Evolutionary conservation across 1,284 basidiomycete genomes (phyloP).

Genomic region (Leccinum angustisporum): DNA sequence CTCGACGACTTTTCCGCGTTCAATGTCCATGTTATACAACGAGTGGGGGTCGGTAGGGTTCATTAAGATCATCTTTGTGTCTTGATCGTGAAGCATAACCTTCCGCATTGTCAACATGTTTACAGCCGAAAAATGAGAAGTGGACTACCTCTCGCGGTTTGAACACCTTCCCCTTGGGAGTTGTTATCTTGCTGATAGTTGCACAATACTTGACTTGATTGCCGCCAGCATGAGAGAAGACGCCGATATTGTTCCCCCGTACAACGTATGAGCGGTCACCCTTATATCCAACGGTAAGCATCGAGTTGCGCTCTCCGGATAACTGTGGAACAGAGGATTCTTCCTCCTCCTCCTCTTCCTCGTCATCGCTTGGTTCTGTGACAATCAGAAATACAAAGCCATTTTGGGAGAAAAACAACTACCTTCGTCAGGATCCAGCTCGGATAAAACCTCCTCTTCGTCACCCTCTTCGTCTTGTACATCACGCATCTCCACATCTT

Average conservation of each 20-base stretch:
- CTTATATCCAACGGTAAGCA: conserved; percentile 94
- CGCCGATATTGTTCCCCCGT: conserved; percentile 94
- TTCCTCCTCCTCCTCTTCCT: conserved; percentile 62
- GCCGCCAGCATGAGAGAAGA: conserved; percentile 86
- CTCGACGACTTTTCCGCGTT: conserved; percentile 95
- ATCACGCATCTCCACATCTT: conserved; percentile 87
- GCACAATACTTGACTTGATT: conserved; percentile 85
- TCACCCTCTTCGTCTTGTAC: conserved; percentile 69
- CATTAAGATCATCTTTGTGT: conserved; percentile 93
- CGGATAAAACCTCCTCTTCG: conserved; percentile 72
- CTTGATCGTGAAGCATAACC: conserved; percentile 98
- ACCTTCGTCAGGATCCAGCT: conserved; percentile 61
- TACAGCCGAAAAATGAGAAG: neutral
- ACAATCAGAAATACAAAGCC: conserved; percentile 11
- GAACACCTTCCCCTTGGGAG: conserved; percentile 82
- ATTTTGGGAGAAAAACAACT: conserved; percentile 10
- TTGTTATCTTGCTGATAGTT: conserved; percentile 84
- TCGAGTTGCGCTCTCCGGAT: conserved; percentile 77
- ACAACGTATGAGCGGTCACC: conserved; percentile 96
- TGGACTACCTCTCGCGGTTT: conserved; percentile 77
- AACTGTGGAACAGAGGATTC: conserved; percentile 41
- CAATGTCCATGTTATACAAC: conserved; percentile 91
- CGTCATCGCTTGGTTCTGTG: conserved; percentile 51
- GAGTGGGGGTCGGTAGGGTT: conserved; percentile 84
- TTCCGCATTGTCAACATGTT: conserved; percentile 34